Base-by-base conservation (phyloP, 176 grass and related monocot species). In the Poa pratensis region DNA sequence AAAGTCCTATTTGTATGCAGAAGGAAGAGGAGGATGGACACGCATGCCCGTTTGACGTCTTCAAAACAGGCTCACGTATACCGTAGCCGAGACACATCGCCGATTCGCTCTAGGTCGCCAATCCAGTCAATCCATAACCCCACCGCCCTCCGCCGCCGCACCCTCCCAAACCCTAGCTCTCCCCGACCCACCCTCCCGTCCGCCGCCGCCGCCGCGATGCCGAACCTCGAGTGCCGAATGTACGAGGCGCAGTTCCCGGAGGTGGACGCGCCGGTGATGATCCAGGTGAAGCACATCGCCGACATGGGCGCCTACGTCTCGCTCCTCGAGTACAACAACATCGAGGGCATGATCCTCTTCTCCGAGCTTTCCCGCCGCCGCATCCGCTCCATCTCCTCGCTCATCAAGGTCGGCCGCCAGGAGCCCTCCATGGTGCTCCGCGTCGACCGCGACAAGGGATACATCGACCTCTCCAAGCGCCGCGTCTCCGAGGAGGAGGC, bases 301-400 rank as follows among this genome's bases (percentile, higher is more conserved):
- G 92, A 94, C 86, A 94, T 92, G 92, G 95, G 95, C 9, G 95
- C 95, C 45, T 97, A 97, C 88, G 95, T 97, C 37, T 94, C 92
- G 6, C 90, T 97, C 39, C 86, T 97, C 30, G 95, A 97, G 90
- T 97, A 92, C 88, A 97, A 97, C 84, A 97, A 97, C 90, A 94
- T 97, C 79, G 95, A 97, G 86, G 95, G 95, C 58, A 97, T 97
- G 92, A 97, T 97, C 73, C 95, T 97, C 82, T 97, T 97, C 92
- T 97, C 95, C 48, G 95, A 94, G 86, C 90, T 97, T 30, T 97
- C 95, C 55, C 95, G 95, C 32, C 95, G 95, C 14, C 95, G 95
- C 16, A 97, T 97, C 34, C 92, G 95, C 58, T 94, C 92, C 35
- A 89, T 97, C 46, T 97, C 95, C 23, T 91, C 92, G 23, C 92